These are phyloP conservation scores for Calocera viscosa DNA, from an alignment of 768 basidiomycete species.

Conservation along the genomic window DNA sequence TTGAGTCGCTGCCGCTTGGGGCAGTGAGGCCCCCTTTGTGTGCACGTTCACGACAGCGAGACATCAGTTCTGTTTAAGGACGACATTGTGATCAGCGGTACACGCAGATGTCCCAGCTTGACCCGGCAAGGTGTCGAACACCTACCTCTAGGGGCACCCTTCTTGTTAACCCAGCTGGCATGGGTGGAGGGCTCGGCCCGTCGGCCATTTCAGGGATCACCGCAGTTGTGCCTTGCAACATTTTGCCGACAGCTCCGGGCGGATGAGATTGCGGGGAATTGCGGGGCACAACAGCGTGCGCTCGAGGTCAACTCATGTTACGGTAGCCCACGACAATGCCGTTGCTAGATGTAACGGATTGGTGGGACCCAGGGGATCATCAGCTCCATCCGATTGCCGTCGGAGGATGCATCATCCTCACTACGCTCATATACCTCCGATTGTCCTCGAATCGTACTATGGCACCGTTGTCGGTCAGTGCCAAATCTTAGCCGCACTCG, in stretches of 20 bases:
- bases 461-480: neutral
- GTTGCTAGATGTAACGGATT: neutral
- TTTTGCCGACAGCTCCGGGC: neutral
- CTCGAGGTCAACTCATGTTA: neutral
- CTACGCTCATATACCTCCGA: neutral
- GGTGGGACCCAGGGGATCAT: neutral
- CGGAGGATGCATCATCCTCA: constrained; percentile 5
- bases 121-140: too few species aligned
- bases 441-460: neutral
- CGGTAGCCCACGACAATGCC: neutral
- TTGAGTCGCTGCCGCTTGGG: too few species aligned
- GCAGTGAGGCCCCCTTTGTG: too few species aligned
- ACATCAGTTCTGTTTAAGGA: too few species aligned
- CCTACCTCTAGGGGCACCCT: too few species aligned
- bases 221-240: neutral
- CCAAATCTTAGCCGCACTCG: too few species aligned
- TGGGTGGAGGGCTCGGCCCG: neutral
- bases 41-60: too few species aligned
- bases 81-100: too few species aligned
- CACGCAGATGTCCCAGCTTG: too few species aligned
- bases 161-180: too few species aligned
- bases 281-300: neutral
- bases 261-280: neutral
- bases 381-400: neutral
- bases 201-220: neutral